These are phyloP conservation scores for Magnaporthiopsis rhizophila DNA, from an alignment of 2,329 filamentous ascomycete genomes.

Conservation along the genomic window DNA sequence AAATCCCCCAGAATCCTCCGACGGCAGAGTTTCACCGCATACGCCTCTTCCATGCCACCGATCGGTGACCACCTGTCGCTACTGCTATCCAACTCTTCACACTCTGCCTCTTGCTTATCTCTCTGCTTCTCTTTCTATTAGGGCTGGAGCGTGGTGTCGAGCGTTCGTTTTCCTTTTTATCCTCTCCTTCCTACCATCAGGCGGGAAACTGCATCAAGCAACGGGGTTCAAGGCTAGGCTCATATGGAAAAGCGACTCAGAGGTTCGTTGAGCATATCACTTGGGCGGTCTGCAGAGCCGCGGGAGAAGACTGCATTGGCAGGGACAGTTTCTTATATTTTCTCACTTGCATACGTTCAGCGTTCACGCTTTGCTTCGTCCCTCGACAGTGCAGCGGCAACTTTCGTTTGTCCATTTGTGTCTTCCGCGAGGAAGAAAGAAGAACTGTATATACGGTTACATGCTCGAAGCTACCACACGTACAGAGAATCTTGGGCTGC, in stretches of 20 bases:
- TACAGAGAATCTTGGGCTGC: not conserved
- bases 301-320: not conserved
- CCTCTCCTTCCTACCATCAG: not conserved
- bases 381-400: not conserved
- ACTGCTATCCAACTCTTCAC: no score
- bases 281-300: not conserved
- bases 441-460: not conserved
- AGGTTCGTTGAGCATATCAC: not conserved
- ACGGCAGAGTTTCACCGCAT: not conserved
- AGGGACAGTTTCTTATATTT: not conserved
- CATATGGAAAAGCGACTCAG: not conserved
- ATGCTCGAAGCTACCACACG: not conserved
- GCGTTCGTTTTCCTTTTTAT: constrained; percentile 6
- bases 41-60: not conserved
- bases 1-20: not conserved
- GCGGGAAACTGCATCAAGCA: constrained; percentile 12
- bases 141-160: constrained; percentile 4
- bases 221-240: not conserved
- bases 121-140: constrained; percentile 8
- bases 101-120: not conserved
- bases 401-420: not conserved
- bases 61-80: not conserved
- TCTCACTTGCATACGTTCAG: not conserved
- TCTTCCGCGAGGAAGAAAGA: not conserved
- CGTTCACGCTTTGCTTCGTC: not conserved